phyloP scores from a whole-genome alignment of 805 yeast genomes.

The Saccharomycopsis olivae region DNA sequence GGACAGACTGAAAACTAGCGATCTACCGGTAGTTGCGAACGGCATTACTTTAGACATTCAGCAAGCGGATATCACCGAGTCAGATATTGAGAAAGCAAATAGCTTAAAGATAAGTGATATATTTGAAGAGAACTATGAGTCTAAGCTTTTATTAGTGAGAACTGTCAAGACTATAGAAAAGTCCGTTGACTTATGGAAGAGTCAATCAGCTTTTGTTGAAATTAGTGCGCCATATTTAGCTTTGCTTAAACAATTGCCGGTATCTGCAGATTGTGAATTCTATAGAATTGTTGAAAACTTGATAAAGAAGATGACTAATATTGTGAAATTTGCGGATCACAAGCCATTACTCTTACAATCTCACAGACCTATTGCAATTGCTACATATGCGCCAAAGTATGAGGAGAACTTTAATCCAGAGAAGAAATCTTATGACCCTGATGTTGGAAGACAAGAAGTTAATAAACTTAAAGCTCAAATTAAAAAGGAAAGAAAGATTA shows the following conservation, averaged over 20 bases:
- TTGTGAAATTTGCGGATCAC: constrained; percentile 43
- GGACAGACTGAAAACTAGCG: no score
- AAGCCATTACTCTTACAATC: constrained; percentile 71
- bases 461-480: constrained; percentile 73
- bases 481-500: constrained; percentile 85
- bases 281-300: constrained; percentile 26
- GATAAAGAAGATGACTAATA: constrained; percentile 36
- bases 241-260: constrained; percentile 31
- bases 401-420: constrained; percentile 96
- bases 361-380: constrained; percentile 77
- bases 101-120: constrained; percentile 7
- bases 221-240: constrained; percentile 37
- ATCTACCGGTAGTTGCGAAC: no score
- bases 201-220: constrained; percentile 51
- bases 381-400: constrained; percentile 79
- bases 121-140: constrained; percentile 10
- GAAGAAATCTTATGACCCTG: constrained; percentile 81
- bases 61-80: background rate
- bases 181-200: constrained; percentile 44
- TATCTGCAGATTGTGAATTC: constrained; percentile 23
- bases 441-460: constrained; percentile 71
- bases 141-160: constrained; percentile 22
- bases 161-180: constrained; percentile 24
- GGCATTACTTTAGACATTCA: constrained; percentile 12
- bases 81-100: background rate